Conservation (phyloP, 2,329 filamentous ascomycete genomes). For the Beauveria varroae region DNA sequence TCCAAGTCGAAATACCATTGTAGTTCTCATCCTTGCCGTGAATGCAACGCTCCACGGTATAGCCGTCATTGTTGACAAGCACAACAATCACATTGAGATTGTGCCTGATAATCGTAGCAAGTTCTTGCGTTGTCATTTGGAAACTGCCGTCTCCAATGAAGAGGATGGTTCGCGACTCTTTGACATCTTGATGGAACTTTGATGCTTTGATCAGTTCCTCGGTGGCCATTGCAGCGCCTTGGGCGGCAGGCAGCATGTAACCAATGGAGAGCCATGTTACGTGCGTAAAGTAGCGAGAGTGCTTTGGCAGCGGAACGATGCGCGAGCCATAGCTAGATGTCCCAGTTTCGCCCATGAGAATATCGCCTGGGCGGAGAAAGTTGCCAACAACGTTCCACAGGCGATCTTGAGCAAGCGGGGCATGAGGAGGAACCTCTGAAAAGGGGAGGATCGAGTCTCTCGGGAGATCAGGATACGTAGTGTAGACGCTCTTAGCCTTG, state of each 20-base stretch:
- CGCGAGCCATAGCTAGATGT: constrained; percentile 48
- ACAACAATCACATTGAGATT: constrained; percentile 42
- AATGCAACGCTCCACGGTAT: constrained; percentile 51
- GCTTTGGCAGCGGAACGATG: constrained; percentile 40
- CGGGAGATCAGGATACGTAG: constrained; percentile 21
- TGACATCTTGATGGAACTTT: constrained; percentile 13
- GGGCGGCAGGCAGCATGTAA: constrained; percentile 50
- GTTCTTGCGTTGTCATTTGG: constrained; percentile 59
- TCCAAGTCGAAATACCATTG: constrained; percentile 48
- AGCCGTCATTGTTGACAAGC: constrained; percentile 52
- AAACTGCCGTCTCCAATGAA: constrained; percentile 59
- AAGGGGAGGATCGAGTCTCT: constrained; percentile 17
- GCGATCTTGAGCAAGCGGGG: constrained; percentile 38
- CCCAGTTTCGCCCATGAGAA: constrained; percentile 51
- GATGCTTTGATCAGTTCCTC: constrained; percentile 29
- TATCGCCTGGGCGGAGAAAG: constrained; percentile 44
- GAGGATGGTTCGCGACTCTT: constrained; percentile 37
- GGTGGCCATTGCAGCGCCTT: constrained; percentile 48
- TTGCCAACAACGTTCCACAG: constrained; percentile 39
- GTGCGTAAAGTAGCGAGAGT: constrained; percentile 39
- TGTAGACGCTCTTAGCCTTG: constrained; percentile 18
- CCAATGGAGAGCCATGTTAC: constrained; percentile 54
- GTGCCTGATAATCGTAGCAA: constrained; percentile 54
- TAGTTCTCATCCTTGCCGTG: constrained; percentile 46
- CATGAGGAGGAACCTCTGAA: constrained; percentile 16